Base-by-base conservation (phyloP, 768 basidiomycete species). In the Leccinum rimulosum region DNA sequence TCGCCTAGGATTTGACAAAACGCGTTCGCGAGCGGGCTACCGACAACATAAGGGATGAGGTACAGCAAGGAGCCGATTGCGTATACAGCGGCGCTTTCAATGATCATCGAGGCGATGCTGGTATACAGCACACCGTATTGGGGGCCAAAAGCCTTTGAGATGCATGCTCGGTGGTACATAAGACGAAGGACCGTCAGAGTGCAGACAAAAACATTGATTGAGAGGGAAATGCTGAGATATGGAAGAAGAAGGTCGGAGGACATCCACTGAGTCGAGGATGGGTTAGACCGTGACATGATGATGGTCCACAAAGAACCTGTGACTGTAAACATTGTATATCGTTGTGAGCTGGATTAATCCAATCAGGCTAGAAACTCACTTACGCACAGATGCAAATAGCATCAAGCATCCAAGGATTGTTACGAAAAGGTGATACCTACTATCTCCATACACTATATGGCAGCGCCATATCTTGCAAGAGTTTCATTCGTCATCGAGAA, bases 61-160 rank as follows among this genome's bases (percentile, higher is more conserved):
- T 75, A 76, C 0, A 75, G 33, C 43, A 75, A 45, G 0, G 74
- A 75, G 30, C 64, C 64, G 50, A 66, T 62, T 14, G 74, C 35
- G 50, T 75, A 75, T 14, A 76, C 63, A 4, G 73, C 59, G 12
- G 74, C 73, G 7, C 73, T 74, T 61, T 75, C 74, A 19, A 75
- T 52, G 6, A 75, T 57, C 66, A 75, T 72, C 11, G 73, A 49
- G 22, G 73, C 70, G 22, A 74, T 68, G 59, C 67, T 66, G 19
- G 69, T 50, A 4, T 76, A 76, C 10, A 71, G 61, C 6, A 30
- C 49, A 22, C 70, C 66, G 15, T 74, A 68, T 11, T 22, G 65
- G 2, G 60, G 56, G 22, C 73, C 72, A 15, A 74, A 69, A 40
- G 59, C 65, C 31, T 28, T 66, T 19, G 64, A 62, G 54, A 69